These are phyloP conservation scores for Piper longum DNA, from an alignment of 164 flowering plant species.

Conservation along the genomic window DNA sequence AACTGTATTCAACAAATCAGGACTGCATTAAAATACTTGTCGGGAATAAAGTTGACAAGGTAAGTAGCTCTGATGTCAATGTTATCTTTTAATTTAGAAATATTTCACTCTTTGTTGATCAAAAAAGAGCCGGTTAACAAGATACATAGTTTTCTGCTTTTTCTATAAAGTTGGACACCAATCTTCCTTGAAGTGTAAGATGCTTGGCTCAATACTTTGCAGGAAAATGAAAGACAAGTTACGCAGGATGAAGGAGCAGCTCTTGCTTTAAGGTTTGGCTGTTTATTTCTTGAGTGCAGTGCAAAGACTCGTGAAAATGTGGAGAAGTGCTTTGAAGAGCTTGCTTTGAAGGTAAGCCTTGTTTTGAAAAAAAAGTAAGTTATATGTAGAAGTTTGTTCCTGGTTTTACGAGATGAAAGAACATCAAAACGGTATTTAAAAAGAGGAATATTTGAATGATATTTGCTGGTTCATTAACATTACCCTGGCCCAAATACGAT, in stretches of 20 bases:
- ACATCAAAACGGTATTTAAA: background rate
- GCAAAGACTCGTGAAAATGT: slow-evolving; percentile 74
- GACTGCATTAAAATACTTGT: slow-evolving; percentile 75
- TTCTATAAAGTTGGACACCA: background rate
- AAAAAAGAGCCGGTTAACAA: too few relatives aligned
- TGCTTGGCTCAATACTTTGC: slow-evolving; percentile 9
- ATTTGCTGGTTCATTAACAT: background rate
- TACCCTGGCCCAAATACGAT: background rate
- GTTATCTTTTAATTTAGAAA: too few relatives aligned
- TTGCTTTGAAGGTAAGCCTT: slow-evolving; percentile 43
- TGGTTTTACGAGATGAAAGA: too few relatives aligned
- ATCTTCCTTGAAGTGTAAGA: background rate
- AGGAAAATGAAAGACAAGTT: slow-evolving; percentile 71
- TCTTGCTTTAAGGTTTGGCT: slow-evolving; percentile 53
- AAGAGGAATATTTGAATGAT: background rate
- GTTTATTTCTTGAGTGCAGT: slow-evolving; percentile 74
- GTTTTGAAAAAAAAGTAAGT: too few relatives aligned
- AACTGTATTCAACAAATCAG: slow-evolving; percentile 57
- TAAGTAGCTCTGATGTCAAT: slow-evolving; percentile 10
- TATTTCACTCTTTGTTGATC: background rate
- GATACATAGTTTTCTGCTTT: background rate
- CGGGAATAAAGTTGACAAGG: slow-evolving; percentile 89
- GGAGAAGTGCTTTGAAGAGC: slow-evolving; percentile 60
- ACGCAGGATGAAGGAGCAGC: slow-evolving; percentile 71
- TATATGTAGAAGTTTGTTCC: background rate